A percentile compares a stretch with the other conserved stretches of the same genome.
phyloP scores from a whole-genome alignment of 768 basidiomycete species.

The Daedaleopsis nitida region DNA sequence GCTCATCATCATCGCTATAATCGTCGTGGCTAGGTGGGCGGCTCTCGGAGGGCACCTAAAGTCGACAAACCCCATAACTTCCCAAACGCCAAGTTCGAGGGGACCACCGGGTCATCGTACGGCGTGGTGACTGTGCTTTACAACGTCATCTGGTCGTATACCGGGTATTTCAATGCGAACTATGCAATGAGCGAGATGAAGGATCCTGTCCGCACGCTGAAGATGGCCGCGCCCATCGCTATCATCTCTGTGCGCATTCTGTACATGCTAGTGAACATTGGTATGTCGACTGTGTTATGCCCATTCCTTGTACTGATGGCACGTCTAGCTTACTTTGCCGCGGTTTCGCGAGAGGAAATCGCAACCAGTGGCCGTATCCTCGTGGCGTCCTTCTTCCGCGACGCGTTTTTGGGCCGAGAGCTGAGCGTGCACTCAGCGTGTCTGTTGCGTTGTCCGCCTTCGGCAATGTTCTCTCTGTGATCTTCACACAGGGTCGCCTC shows the following conservation, averaged over 20 bases:
- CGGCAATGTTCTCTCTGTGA: slow-evolving; percentile 40
- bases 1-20: slow-evolving; percentile 18
- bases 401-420: slow-evolving; percentile 47
- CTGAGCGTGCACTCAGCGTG: slow-evolving; percentile 38
- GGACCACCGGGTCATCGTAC: slow-evolving; percentile 28
- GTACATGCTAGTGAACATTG: slow-evolving; percentile 49
- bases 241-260: slow-evolving; percentile 48
- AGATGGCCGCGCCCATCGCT: slow-evolving; percentile 46
- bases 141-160: slow-evolving; percentile 33
- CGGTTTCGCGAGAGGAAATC: slow-evolving; percentile 48
- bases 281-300: background rate
- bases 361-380: slow-evolving; percentile 45
- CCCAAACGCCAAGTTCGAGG: slow-evolving; percentile 30
- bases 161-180: slow-evolving; percentile 45
- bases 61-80: slow-evolving; percentile 35
- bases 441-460: slow-evolving; percentile 43
- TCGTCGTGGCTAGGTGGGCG: slow-evolving; percentile 28
- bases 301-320: background rate
- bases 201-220: slow-evolving; percentile 46
- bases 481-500: slow-evolving; percentile 30
- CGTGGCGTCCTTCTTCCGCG: slow-evolving; percentile 51
- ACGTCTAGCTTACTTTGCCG: slow-evolving; percentile 33
- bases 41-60: slow-evolving; percentile 31
- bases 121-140: slow-evolving; percentile 30
- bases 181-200: slow-evolving; percentile 43